These are phyloP conservation scores for Populus ilicifolia DNA, from an alignment of 345 rosid genomes.

Conservation along the genomic window DNA sequence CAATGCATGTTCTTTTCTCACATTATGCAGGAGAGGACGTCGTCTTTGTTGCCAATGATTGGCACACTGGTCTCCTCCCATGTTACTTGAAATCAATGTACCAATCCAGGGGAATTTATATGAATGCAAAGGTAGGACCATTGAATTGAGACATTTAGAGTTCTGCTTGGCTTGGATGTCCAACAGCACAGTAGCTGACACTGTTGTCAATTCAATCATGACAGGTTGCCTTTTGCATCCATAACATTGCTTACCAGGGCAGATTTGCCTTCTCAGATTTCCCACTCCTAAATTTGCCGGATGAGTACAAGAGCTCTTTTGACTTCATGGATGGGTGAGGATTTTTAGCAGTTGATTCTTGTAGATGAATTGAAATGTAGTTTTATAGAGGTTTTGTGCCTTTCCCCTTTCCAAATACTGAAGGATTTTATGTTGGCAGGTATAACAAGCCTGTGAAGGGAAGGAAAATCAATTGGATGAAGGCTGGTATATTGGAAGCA, in stretches of 20 bases:
- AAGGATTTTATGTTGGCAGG: constrained; percentile 30
- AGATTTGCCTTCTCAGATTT: constrained; percentile 65
- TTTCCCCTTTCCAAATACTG: not conserved
- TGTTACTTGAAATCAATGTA: constrained; percentile 75
- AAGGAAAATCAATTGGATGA: constrained; percentile 96
- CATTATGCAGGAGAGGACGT: constrained; percentile 69
- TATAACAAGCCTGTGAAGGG: constrained; percentile 67
- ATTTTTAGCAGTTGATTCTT: not conserved
- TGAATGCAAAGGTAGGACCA: constrained; percentile 61
- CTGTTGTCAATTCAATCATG: constrained; percentile 14
- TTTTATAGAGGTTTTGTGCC: not conserved
- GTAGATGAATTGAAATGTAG: not conserved
- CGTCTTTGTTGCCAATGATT: constrained; percentile 78
- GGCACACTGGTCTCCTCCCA: constrained; percentile 93
- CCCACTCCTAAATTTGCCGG: constrained; percentile 70
- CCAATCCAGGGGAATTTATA: constrained; percentile 63
- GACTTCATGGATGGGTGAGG: constrained; percentile 81
- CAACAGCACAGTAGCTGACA: not conserved
- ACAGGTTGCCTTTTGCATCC: constrained; percentile 92
- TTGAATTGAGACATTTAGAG: not conserved
- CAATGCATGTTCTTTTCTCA: not conserved
- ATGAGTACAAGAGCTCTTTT: constrained; percentile 64
- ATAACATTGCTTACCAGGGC: constrained; percentile 95
- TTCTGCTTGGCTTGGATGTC: not conserved
- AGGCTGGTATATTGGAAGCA: constrained; percentile 80